phyloP scores from a whole-genome alignment of 1,284 basidiomycete genomes.

The Marasmius oreades region DNA sequence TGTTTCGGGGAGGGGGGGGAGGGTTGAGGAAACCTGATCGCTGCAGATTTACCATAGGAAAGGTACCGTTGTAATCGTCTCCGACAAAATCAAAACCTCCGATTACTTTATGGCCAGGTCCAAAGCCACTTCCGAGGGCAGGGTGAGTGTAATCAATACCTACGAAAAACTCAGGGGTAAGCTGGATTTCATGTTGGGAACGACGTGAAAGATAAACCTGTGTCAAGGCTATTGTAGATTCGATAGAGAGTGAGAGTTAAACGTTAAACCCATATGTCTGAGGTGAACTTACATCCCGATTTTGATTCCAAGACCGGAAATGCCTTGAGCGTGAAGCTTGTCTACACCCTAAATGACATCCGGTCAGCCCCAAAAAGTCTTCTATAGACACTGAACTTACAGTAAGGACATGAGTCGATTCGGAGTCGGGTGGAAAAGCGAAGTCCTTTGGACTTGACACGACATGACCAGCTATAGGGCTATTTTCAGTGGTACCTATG shows the following conservation, averaged over 20 bases:
- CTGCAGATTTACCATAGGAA: not conserved
- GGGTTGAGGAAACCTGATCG: not conserved
- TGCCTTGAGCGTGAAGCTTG: constrained; percentile 39
- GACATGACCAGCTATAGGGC: constrained; percentile 29
- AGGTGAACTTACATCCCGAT: constrained; percentile 37
- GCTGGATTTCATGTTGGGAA: not conserved
- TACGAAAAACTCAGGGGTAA: not conserved
- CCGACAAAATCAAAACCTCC: constrained; percentile 56
- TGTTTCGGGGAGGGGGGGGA: too few species aligned
- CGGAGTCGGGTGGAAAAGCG: constrained; percentile 28
- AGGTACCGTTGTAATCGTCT: constrained; percentile 29
- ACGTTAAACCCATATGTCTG: not conserved
- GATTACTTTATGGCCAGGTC: constrained; percentile 55
- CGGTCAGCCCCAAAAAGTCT: not conserved
- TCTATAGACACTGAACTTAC: constrained; percentile 21
- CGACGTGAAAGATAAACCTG: constrained; percentile 23
- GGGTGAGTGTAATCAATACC: constrained; percentile 59
- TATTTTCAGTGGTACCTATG: not conserved
- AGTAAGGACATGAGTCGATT: constrained; percentile 38
- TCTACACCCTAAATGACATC: constrained; percentile 34
- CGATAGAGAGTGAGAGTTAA: constrained; percentile 23
- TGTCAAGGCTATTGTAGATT: constrained; percentile 20
- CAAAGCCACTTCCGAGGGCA: constrained; percentile 60
- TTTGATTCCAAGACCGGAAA: constrained; percentile 40
- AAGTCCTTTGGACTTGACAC: constrained; percentile 34